Conservation (phyloP, 176 grass and related monocot genomes). For the Stipa capillata region DNA sequence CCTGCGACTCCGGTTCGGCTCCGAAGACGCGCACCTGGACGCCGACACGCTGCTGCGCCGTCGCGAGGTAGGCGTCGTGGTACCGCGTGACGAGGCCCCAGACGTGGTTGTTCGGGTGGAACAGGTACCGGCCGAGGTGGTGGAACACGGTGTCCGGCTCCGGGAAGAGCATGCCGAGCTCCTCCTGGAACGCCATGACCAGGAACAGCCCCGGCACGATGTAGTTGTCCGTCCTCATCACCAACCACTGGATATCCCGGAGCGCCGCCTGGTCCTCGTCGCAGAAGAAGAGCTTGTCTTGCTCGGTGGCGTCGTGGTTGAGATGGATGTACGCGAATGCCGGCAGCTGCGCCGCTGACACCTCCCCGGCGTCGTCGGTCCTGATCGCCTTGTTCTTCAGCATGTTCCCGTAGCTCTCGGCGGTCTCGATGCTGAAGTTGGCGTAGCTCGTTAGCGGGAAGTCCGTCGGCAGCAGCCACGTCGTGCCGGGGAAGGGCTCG, state of each 20-base stretch:
- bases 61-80: conserved; percentile 31
- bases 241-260: conserved; percentile 37
- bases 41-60: conserved; percentile 28
- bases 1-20: background rate
- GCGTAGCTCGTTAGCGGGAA: conserved; percentile 28
- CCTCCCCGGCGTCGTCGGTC: background rate
- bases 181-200: conserved; percentile 17
- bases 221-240: conserved; percentile 47
- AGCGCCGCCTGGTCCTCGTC: conserved; percentile 47
- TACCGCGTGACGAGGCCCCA: conserved; percentile 65
- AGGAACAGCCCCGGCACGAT: conserved; percentile 49
- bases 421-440: conserved; percentile 30
- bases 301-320: background rate
- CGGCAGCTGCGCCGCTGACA: background rate
- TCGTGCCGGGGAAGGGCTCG: conserved; percentile 45
- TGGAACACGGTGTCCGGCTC: conserved; percentile 50
- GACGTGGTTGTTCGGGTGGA: conserved; percentile 53
- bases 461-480: conserved; percentile 42
- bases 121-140: conserved; percentile 50
- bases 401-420: conserved; percentile 45
- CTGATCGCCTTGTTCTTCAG: conserved; percentile 21
- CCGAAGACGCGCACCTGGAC: conserved; percentile 50
- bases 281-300: conserved; percentile 46
- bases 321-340: conserved; percentile 36
- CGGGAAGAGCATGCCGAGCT: conserved; percentile 46